phyloP scores from a whole-genome alignment of 2,329 filamentous ascomycete genomes.

The Aspergillus latus region DNA sequence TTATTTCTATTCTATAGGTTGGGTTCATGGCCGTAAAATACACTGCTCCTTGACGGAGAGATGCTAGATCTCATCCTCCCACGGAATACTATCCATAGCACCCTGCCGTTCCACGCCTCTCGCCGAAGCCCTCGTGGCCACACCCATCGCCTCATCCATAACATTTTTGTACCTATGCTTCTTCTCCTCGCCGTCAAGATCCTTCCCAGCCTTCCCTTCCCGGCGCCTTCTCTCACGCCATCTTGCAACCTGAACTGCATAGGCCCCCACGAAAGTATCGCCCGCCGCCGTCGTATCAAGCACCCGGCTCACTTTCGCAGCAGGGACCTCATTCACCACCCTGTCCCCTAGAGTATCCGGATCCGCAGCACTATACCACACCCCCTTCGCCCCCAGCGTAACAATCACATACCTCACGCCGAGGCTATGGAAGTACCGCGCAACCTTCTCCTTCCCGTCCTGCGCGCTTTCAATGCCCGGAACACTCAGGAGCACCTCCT shows the following conservation, averaged over 20 bases:
- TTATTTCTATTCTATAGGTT: not conserved
- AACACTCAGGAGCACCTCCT: constrained; percentile 30
- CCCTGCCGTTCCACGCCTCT: constrained; percentile 47
- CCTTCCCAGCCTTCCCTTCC: constrained; percentile 54
- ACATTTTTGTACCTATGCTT: constrained; percentile 42
- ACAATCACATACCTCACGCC: constrained; percentile 78
- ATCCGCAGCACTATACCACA: constrained; percentile 61
- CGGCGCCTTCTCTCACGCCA: constrained; percentile 42
- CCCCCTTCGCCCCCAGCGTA: constrained; percentile 80
- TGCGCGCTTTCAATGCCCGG: constrained; percentile 36
- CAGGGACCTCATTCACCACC: constrained; percentile 52
- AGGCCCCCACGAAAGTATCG: constrained; percentile 89
- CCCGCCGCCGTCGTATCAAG: constrained; percentile 93
- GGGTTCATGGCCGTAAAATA: not conserved
- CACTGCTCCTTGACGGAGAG: not conserved
- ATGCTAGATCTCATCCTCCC: constrained; percentile 42
- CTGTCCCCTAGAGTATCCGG: constrained; percentile 35
- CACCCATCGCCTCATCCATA: constrained; percentile 46
- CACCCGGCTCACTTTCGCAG: constrained; percentile 68
- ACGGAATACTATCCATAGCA: constrained; percentile 52
- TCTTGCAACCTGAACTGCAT: constrained; percentile 71
- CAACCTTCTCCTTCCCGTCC: constrained; percentile 56
- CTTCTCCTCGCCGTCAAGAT: constrained; percentile 36
- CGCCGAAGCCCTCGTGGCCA: constrained; percentile 47
- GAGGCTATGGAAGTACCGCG: constrained; percentile 60